These are phyloP conservation scores for Prunus padus DNA, from an alignment of 306 rosid genomes.

Conservation along the genomic window DNA sequence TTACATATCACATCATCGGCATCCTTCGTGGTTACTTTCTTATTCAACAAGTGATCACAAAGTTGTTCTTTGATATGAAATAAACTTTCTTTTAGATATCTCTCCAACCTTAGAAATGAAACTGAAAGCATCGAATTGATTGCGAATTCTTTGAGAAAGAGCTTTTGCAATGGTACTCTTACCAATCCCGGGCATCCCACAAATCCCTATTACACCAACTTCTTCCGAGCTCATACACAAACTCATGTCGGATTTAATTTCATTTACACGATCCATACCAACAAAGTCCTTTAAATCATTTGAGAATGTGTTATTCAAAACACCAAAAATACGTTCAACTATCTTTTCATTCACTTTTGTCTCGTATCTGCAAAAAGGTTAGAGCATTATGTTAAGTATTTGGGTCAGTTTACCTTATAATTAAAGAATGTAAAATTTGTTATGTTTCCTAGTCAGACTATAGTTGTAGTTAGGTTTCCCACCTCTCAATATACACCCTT, in stretches of 20 bases:
- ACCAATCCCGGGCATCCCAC: constrained; percentile 15
- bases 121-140: constrained; percentile 26
- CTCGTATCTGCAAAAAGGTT: neutral
- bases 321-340: neutral
- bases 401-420: too few relatives aligned
- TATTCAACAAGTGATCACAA: too few relatives aligned
- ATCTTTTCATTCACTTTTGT: neutral
- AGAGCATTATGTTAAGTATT: neutral
- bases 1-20: too few relatives aligned
- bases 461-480: too few relatives aligned
- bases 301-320: neutral
- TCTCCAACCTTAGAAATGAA: constrained; percentile 4
- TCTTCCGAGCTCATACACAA: neutral
- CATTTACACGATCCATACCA: neutral
- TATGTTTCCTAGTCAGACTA: too few relatives aligned
- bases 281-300: neutral
- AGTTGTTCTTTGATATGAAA: too few relatives aligned
- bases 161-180: constrained; percentile 7
- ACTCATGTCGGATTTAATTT: neutral
- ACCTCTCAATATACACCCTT: too few relatives aligned
- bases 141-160: neutral
- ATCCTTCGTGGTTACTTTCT: too few relatives aligned
- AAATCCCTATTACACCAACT: constrained; percentile 2
- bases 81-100: too few relatives aligned
- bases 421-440: too few relatives aligned